Evolutionary conservation across 1,139 yeast genomes (phyloP).

Genomic region (Debaryomyces nepalensis): DNA sequence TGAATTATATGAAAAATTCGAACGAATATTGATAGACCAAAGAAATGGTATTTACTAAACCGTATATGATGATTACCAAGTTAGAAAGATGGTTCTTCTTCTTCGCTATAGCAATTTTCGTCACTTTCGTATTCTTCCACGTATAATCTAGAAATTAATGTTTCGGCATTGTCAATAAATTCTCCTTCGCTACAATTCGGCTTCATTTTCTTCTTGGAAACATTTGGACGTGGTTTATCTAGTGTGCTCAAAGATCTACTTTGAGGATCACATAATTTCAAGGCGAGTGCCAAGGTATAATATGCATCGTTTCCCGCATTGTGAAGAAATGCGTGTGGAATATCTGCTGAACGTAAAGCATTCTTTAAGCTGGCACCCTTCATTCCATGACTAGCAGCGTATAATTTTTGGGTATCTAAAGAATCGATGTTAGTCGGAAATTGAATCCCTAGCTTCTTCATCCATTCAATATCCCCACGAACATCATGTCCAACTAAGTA

Average conservation of each 20-base stretch:
- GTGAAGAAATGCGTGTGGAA: conserved; percentile 70
- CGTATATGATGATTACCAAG: background rate
- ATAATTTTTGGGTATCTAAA: conserved; percentile 60
- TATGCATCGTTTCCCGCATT: conserved; percentile 88
- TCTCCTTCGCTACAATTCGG: conserved; percentile 6
- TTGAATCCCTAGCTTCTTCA: conserved; percentile 49
- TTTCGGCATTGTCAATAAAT: conserved; percentile 4
- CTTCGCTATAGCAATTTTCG: background rate
- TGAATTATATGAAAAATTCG: conserved; percentile 25
- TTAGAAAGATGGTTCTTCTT: background rate
- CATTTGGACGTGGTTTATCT: conserved; percentile 22
- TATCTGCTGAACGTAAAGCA: conserved; percentile 52
- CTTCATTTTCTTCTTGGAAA: conserved; percentile 1
- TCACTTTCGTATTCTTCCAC: conserved; percentile 1
- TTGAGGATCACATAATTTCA: conserved; percentile 59
- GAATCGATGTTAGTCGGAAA: conserved; percentile 40
- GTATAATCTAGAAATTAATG: conserved; percentile 2
- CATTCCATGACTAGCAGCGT: conserved; percentile 44
- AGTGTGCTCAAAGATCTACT: conserved; percentile 37
- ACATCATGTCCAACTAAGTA: conserved; percentile 72
- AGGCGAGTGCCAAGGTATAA: conserved; percentile 59
- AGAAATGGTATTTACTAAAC: conserved; percentile 22
- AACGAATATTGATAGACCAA: conserved; percentile 23
- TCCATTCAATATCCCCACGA: conserved; percentile 63
- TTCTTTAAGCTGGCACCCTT: conserved; percentile 53